These are phyloP conservation scores for Cladosporium colombiae DNA, from an alignment of 2,329 filamentous ascomycete genomes.

Conservation along the genomic window DNA sequence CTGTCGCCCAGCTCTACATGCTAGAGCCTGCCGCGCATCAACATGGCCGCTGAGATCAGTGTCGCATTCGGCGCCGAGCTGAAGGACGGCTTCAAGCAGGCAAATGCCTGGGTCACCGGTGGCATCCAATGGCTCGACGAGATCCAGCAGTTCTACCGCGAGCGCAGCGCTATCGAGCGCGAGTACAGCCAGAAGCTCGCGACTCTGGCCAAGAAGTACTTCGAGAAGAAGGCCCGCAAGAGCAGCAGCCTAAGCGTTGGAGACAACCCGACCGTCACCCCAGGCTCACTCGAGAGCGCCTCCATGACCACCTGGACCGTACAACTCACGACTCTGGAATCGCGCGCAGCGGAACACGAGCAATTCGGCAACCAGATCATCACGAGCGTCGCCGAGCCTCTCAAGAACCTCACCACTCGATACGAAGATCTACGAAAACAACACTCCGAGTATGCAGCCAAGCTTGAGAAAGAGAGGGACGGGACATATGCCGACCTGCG, in stretches of 20 bases:
- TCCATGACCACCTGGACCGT: conserved; percentile 97
- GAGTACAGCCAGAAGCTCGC: conserved; percentile 91
- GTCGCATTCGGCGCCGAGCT: conserved; percentile 91
- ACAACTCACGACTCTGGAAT: conserved; percentile 86
- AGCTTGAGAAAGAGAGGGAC: conserved; percentile 87
- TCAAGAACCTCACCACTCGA: conserved; percentile 70
- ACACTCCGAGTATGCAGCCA: conserved; percentile 83
- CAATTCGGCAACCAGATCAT: conserved; percentile 77
- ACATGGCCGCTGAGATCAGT: conserved; percentile 77
- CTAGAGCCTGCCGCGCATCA: conserved; percentile 12
- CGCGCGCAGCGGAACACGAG: conserved; percentile 85
- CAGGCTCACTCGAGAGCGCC: conserved; percentile 92
- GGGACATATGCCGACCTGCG: conserved; percentile 78
- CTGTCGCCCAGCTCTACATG: not conserved
- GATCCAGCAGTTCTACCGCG: conserved; percentile 95
- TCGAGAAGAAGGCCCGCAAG: conserved; percentile 93
- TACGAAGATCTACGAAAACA: conserved; percentile 93
- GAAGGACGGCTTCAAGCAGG: conserved; percentile 97
- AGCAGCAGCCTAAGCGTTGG: conserved; percentile 86
- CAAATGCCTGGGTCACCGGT: conserved; percentile 84
- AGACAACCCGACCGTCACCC: conserved; percentile 88
- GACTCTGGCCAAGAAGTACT: conserved; percentile 90
- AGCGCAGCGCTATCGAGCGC: conserved; percentile 91
- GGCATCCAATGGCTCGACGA: conserved; percentile 96
- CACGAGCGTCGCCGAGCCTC: conserved; percentile 78